Evolutionary conservation across 2,329 filamentous ascomycete genomes (phyloP).

Genomic region (Hypocrella siamensis): DNA sequence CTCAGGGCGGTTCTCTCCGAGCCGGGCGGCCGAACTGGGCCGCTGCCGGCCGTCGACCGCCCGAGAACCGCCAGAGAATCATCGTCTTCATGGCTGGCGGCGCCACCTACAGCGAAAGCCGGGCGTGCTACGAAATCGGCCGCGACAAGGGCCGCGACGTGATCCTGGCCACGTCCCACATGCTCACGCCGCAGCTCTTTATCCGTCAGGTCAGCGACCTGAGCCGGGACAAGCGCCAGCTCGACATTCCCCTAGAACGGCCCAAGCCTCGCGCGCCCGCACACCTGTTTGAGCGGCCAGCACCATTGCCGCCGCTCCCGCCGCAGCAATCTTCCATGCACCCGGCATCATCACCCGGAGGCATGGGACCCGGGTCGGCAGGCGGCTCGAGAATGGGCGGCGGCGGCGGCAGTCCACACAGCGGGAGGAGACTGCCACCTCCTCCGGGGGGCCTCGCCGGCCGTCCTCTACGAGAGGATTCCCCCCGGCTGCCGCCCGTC

Average conservation of each 20-base stretch:
- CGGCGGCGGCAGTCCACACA: neutral
- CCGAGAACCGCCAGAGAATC: conserved; percentile 74
- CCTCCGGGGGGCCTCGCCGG: conserved; percentile 10
- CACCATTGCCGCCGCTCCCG: conserved; percentile 27
- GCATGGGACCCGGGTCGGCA: neutral
- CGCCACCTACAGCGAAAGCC: conserved; percentile 81
- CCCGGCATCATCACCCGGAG: conserved; percentile 6
- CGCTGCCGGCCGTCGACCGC: conserved; percentile 54
- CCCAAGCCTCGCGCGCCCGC: conserved; percentile 70
- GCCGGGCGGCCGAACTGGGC: conserved; percentile 94
- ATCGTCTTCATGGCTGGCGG: conserved; percentile 93
- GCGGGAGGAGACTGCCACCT: conserved; percentile 1
- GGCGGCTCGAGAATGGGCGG: conserved; percentile 1
- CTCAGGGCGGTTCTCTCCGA: conserved; percentile 60
- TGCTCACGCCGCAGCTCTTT: conserved; percentile 76
- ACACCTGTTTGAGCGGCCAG: conserved; percentile 66
- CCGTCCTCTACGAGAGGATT: conserved; percentile 7
- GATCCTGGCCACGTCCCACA: conserved; percentile 81
- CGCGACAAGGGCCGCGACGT: conserved; percentile 60
- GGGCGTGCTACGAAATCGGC: conserved; percentile 77
- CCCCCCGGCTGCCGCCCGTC: conserved; percentile 4
- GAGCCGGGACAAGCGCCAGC: conserved; percentile 53
- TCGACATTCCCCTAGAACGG: conserved; percentile 69
- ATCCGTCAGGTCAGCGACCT: conserved; percentile 71
- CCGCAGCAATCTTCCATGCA: conserved; percentile 6